Conservation (phyloP, 441 rosid genomes). For the Capsella rubella region DNA sequence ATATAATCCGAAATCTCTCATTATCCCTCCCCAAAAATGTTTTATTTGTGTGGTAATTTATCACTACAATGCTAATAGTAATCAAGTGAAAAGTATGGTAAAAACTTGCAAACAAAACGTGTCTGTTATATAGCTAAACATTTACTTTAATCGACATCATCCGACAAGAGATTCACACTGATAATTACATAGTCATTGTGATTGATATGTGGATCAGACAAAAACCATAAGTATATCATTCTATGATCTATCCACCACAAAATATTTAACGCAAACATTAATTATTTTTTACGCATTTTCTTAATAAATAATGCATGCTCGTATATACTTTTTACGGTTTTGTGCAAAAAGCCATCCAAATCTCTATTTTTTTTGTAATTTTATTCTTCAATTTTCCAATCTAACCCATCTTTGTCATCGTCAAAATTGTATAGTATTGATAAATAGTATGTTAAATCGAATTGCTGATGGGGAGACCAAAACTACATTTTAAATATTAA, state of each 20-base stretch:
- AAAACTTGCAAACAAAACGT: neutral
- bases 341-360: too few relatives aligned
- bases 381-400: too few relatives aligned
- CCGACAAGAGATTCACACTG: slow-evolving; percentile 1
- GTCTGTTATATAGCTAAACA: neutral
- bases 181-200: neutral
- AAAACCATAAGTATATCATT: neutral
- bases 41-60: neutral
- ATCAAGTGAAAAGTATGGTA: neutral
- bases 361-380: too few relatives aligned
- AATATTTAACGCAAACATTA: neutral
- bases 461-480: too few relatives aligned
- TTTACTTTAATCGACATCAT: slow-evolving; percentile 3
- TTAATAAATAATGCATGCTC: too few relatives aligned
- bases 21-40: neutral
- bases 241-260: slow-evolving; percentile 25
- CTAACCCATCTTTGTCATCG: too few relatives aligned
- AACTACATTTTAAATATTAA: too few relatives aligned
- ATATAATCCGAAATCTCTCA: neutral
- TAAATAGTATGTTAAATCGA: too few relatives aligned
- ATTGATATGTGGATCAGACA: slow-evolving; percentile 27
- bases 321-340: too few relatives aligned
- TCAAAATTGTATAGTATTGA: too few relatives aligned
- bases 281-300: too few relatives aligned
- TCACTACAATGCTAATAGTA: neutral